phyloP scores from a whole-genome alignment of 1,284 basidiomycete genomes.

The Caloboletus firmus region DNA sequence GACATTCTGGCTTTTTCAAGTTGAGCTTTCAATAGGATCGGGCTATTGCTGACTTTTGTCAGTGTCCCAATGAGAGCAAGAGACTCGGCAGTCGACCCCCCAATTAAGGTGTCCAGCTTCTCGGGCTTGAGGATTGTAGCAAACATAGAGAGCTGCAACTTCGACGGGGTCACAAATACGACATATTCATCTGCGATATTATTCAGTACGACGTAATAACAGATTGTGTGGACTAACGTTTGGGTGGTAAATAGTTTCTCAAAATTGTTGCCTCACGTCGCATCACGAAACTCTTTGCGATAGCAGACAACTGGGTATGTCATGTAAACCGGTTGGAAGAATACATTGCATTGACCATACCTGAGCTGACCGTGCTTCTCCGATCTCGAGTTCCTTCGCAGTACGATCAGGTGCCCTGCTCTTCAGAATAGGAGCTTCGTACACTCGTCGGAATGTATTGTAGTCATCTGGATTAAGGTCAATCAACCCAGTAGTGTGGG shows the following conservation, averaged over 20 bases:
- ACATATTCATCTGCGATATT: conserved; percentile 81
- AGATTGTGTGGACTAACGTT: conserved; percentile 53
- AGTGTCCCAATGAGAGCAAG: conserved; percentile 80
- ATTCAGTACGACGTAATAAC: conserved; percentile 1
- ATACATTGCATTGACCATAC: conserved; percentile 39
- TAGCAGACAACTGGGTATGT: conserved; percentile 60
- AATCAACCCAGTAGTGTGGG: neutral
- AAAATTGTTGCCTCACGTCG: conserved; percentile 84
- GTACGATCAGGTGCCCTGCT: conserved; percentile 80
- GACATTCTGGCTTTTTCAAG: conserved; percentile 38
- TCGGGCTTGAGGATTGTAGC: conserved; percentile 70
- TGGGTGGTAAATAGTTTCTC: conserved; percentile 85
- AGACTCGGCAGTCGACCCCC: conserved; percentile 73
- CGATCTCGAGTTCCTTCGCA: conserved; percentile 70
- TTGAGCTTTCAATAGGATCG: conserved; percentile 73
- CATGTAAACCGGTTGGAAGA: neutral
- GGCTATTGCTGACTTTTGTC: conserved; percentile 93
- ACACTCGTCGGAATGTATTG: conserved; percentile 73
- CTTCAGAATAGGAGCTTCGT: conserved; percentile 88
- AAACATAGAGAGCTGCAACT: conserved; percentile 82
- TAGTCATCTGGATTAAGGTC: conserved; percentile 58
- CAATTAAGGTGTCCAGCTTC: conserved; percentile 62
- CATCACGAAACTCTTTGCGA: conserved; percentile 87
- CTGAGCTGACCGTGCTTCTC: conserved; percentile 71
- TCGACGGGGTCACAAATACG: conserved; percentile 84